Evolutionary conservation across 768 basidiomycete genomes (phyloP).

Genomic region (Trametes sanguinea): DNA sequence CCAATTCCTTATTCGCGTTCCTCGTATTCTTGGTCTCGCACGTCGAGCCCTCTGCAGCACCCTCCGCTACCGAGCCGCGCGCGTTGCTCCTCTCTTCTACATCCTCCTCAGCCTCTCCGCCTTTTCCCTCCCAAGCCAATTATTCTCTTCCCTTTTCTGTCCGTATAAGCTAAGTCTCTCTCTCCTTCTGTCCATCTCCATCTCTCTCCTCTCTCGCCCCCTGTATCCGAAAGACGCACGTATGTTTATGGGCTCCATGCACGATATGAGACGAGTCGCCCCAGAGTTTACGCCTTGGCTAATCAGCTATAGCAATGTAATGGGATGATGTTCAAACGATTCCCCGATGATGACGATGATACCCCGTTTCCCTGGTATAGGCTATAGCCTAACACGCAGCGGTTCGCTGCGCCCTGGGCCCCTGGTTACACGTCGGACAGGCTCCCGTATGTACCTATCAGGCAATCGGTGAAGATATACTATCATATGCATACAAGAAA

Average conservation of each 20-base stretch:
- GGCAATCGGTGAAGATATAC: no score
- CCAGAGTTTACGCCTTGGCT: slow-evolving; percentile 26
- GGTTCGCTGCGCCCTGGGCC: no score
- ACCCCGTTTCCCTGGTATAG: not conserved
- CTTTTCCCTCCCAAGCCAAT: not conserved
- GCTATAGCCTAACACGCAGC: no score
- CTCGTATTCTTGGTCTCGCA: slow-evolving; percentile 21
- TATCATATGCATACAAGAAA: no score
- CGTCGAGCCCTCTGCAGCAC: slow-evolving; percentile 3
- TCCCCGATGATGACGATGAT: not conserved
- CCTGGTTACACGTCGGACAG: no score
- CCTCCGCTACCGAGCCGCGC: slow-evolving; percentile 5
- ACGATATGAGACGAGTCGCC: slow-evolving; percentile 30
- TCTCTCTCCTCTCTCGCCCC: slow-evolving; percentile 13
- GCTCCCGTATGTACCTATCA: no score
- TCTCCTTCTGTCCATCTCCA: slow-evolving; percentile 9
- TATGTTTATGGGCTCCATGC: slow-evolving; percentile 33
- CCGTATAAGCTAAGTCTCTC: slow-evolving; percentile 18
- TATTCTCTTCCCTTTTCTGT: not conserved
- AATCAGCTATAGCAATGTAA: slow-evolving; percentile 30
- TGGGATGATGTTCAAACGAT: slow-evolving; percentile 25
- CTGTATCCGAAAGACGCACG: slow-evolving; percentile 29
- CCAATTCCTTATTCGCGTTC: slow-evolving; percentile 9
- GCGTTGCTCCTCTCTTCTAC: slow-evolving; percentile 1
- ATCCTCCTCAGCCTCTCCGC: not conserved